These are phyloP conservation scores for Pyrenophora graminea DNA, from an alignment of 2,329 filamentous ascomycete species.

Conservation along the genomic window DNA sequence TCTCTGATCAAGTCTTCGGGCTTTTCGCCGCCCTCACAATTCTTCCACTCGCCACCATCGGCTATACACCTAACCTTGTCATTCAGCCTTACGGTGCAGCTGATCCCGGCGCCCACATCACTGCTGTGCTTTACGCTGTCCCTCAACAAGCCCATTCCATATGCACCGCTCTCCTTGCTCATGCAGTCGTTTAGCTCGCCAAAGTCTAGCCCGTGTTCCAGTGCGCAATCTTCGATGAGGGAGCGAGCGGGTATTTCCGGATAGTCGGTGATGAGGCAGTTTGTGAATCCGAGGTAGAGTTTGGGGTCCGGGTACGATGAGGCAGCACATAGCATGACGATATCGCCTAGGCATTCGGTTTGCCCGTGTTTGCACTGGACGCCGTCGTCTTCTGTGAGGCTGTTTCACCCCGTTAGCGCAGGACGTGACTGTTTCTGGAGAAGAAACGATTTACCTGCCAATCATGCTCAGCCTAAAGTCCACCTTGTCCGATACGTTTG, in stretches of 20 bases:
- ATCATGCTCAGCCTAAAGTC: slow-evolving; percentile 92
- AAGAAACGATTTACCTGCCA: slow-evolving; percentile 63
- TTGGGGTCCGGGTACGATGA: slow-evolving; percentile 83
- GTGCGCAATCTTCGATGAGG: slow-evolving; percentile 83
- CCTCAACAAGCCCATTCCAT: slow-evolving; percentile 69
- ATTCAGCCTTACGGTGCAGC: slow-evolving; percentile 66
- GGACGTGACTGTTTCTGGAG: background rate
- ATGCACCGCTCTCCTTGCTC: slow-evolving; percentile 72
- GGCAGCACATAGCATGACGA: slow-evolving; percentile 88
- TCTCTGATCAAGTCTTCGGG: slow-evolving; percentile 76
- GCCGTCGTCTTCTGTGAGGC: slow-evolving; percentile 74
- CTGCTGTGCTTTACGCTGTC: slow-evolving; percentile 68
- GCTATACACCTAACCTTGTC: slow-evolving; percentile 81
- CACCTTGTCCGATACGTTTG: slow-evolving; percentile 77
- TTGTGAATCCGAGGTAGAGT: slow-evolving; percentile 87
- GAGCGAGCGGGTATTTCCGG: slow-evolving; percentile 73
- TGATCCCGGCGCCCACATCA: slow-evolving; percentile 51
- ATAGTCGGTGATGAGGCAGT: slow-evolving; percentile 83
- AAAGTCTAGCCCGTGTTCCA: slow-evolving; percentile 89
- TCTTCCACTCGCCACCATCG: slow-evolving; percentile 76
- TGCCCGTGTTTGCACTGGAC: slow-evolving; percentile 89
- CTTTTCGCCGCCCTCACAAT: slow-evolving; percentile 71
- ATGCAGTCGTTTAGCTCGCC: slow-evolving; percentile 80
- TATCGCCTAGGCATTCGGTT: slow-evolving; percentile 89
- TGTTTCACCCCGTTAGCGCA: slow-evolving; percentile 23